Evolutionary conservation across 345 rosid genomes (phyloP).

Genomic region (Lenwebbia sp.): DNA sequence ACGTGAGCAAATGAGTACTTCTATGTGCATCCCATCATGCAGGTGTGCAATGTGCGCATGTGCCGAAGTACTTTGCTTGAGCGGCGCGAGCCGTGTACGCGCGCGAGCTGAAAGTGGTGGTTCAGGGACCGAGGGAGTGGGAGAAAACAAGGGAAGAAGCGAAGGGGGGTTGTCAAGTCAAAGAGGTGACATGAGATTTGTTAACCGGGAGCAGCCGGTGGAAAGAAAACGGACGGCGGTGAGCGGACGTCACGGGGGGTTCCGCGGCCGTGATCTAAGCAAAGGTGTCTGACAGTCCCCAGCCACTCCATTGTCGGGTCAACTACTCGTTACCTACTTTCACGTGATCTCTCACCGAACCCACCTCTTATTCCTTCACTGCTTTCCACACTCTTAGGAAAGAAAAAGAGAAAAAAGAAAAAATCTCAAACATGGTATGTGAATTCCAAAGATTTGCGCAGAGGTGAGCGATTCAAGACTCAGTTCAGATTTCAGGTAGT

Average conservation of each 20-base stretch:
- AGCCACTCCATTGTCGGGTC: neutral
- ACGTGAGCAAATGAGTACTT: neutral
- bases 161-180: neutral
- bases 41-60: neutral
- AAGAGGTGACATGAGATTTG: neutral
- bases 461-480: too few relatives aligned
- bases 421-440: neutral
- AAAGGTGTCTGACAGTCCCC: neutral
- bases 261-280: neutral
- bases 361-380: neutral
- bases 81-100: neutral
- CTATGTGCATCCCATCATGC: neutral
- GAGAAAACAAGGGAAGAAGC: neutral
- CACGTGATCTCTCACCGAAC: slow-evolving; percentile 21
- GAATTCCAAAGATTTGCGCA: neutral
- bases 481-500: too few relatives aligned
- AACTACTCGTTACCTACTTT: neutral
- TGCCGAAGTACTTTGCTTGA: neutral
- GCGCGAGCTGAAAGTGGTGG: neutral
- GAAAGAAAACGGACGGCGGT: slow-evolving; percentile 14
- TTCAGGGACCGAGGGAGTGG: neutral
- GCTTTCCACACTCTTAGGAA: neutral
- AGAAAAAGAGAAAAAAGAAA: accelerated
- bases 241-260: slow-evolving; percentile 40
- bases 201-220: slow-evolving; percentile 24